A percentile compares a stretch with the other conserved stretches of the same genome.
Conservation (phyloP, 2,329 filamentous ascomycete species). For the Pseudogymnoascus sp. region DNA sequence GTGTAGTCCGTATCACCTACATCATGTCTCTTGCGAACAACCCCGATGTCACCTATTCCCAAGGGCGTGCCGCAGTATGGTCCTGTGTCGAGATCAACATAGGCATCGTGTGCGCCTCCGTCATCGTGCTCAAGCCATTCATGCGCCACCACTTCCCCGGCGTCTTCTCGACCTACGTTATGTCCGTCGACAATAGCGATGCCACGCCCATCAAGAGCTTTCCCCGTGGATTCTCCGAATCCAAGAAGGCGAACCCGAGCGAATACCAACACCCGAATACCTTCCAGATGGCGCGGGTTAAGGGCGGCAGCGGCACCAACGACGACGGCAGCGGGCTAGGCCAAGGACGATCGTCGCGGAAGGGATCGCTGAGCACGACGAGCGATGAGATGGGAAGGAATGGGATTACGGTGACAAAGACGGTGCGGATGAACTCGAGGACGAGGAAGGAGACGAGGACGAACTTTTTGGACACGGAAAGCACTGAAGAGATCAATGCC, state of each 20-base stretch:
- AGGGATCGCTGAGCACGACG: not conserved
- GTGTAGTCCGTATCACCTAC: slow-evolving; percentile 8
- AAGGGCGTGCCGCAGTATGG: not conserved
- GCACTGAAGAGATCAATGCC: slow-evolving; percentile 1
- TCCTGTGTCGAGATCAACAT: slow-evolving; percentile 10
- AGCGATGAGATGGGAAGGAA: not conserved
- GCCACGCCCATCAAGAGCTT: not conserved
- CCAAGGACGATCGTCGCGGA: not conserved
- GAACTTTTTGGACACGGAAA: slow-evolving; percentile 1
- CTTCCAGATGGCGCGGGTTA: slow-evolving; percentile 3
- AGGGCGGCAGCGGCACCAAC: not conserved
- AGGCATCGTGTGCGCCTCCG: slow-evolving; percentile 4
- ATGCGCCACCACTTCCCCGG: slow-evolving; percentile 7
- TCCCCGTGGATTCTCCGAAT: not conserved
- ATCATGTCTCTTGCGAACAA: slow-evolving; percentile 5
- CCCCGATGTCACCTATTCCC: slow-evolving; percentile 10
- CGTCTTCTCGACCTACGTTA: slow-evolving; percentile 4
- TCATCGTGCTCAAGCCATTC: slow-evolving; percentile 4
- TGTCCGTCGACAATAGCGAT: not conserved
- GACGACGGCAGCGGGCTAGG: not conserved
- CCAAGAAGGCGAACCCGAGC: slow-evolving; percentile 1
- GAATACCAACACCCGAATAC: slow-evolving; percentile 1
- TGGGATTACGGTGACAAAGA: not conserved
- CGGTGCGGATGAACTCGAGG: slow-evolving; percentile 2
- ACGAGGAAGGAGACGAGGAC: not conserved